These are phyloP conservation scores for Xylaria polymorpha DNA, from an alignment of 2,329 filamentous ascomycete species.

Conservation along the genomic window DNA sequence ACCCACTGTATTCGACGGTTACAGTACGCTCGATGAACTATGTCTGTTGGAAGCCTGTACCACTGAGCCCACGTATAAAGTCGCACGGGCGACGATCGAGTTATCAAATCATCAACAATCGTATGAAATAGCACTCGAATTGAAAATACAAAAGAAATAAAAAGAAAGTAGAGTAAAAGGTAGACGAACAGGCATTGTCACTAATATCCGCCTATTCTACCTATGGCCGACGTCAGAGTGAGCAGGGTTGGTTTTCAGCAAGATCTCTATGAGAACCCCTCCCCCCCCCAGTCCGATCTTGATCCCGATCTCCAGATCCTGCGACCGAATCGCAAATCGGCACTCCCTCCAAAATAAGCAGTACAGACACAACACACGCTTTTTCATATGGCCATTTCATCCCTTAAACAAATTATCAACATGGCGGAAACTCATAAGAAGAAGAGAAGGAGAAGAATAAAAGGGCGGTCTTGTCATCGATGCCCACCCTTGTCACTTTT, in stretches of 20 bases:
- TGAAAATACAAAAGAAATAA: neutral
- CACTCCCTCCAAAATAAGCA: constrained; percentile 16
- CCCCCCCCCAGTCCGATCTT: constrained; percentile 27
- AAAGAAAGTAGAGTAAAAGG: neutral
- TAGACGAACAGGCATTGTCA: neutral
- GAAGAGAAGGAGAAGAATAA: constrained; percentile 3
- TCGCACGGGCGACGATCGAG: neutral
- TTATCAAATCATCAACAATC: neutral
- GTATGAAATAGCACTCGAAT: neutral
- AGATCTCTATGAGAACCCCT: constrained; percentile 1
- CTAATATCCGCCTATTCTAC: neutral
- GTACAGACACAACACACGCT: constrained; percentile 13
- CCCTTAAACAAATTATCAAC: constrained; percentile 5
- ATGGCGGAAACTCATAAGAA: constrained; percentile 23
- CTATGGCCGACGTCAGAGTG: constrained; percentile 36
- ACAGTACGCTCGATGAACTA: neutral
- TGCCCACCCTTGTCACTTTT: neutral
- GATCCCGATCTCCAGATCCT: constrained; percentile 45
- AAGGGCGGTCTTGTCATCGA: neutral
- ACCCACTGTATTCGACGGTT: neutral
- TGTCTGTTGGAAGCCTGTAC: constrained; percentile 10
- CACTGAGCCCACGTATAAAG: neutral
- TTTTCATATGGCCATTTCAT: constrained; percentile 26
- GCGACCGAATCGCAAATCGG: constrained; percentile 36
- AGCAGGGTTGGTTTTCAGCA: constrained; percentile 23